phyloP scores from a whole-genome alignment of 2,329 filamentous ascomycete species.

The Ceratocystis eucalypticola region DNA sequence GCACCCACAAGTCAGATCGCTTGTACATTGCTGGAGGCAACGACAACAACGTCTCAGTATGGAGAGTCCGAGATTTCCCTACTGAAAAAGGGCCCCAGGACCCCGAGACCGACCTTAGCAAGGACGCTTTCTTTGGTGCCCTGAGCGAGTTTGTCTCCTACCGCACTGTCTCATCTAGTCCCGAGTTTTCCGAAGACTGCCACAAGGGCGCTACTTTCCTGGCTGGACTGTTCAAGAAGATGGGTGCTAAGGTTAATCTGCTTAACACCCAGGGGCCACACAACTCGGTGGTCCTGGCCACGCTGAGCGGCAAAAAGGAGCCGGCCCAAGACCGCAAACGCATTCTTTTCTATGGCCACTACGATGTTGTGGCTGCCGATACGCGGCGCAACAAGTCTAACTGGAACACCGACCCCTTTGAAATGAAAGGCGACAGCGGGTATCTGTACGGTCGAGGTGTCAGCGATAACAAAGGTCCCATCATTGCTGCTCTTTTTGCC shows the following conservation, averaged over 20 bases:
- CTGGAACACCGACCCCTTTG: slow-evolving; percentile 80
- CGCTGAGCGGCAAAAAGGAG: slow-evolving; percentile 64
- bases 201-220: slow-evolving; percentile 84
- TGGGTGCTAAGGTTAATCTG: slow-evolving; percentile 81
- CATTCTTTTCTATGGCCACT: slow-evolving; percentile 93
- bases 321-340: slow-evolving; percentile 59
- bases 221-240: slow-evolving; percentile 77
- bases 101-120: slow-evolving; percentile 23
- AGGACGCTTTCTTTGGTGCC: slow-evolving; percentile 50
- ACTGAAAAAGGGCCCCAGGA: slow-evolving; percentile 24
- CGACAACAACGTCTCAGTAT: slow-evolving; percentile 77
- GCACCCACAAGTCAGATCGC: slow-evolving; percentile 54
- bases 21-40: slow-evolving; percentile 92
- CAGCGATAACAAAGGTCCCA: slow-evolving; percentile 93
- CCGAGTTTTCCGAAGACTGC: slow-evolving; percentile 81
- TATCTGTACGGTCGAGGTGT: slow-evolving; percentile 94
- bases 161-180: slow-evolving; percentile 78
- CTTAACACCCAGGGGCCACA: slow-evolving; percentile 66
- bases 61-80: slow-evolving; percentile 52
- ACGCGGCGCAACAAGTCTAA: slow-evolving; percentile 52
- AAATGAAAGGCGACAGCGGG: slow-evolving; percentile 76
- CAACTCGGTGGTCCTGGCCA: slow-evolving; percentile 88
- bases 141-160: slow-evolving; percentile 79
- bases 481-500: slow-evolving; percentile 85
- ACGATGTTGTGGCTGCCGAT: slow-evolving; percentile 89